Evolutionary conservation across 352 stramenopile species (phyloP).

Genomic region (Thraustochytrium sp.): DNA sequence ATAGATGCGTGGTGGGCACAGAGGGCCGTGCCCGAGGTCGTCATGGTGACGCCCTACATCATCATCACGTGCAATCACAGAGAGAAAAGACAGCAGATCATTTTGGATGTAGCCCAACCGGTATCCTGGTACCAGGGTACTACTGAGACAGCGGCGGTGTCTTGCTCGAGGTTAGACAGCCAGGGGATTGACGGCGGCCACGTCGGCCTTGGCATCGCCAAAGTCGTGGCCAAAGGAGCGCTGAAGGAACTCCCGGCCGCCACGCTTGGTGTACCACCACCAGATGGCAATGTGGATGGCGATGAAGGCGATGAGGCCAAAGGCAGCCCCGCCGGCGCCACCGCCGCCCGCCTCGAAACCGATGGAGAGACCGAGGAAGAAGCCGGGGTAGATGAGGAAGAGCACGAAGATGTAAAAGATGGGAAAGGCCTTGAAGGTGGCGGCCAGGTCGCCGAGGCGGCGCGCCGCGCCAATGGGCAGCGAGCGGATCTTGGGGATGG

Average conservation of each 20-base stretch:
- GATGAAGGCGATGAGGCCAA: background rate
- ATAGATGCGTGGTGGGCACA: too few species aligned
- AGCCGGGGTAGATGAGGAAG: slow-evolving; percentile 45
- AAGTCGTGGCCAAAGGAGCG: background rate
- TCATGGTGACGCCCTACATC: too few species aligned
- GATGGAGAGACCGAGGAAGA: background rate
- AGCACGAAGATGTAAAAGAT: slow-evolving; percentile 58
- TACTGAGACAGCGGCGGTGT: too few species aligned
- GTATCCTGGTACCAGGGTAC: too few species aligned
- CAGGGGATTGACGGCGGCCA: background rate
- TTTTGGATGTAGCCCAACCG: too few species aligned
- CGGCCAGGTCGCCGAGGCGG: slow-evolving; percentile 59
- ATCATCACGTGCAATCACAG: too few species aligned
- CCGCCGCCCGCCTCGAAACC: background rate
- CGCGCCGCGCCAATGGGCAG: slow-evolving; percentile 66
- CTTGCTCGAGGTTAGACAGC: too few species aligned
- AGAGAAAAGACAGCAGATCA: too few species aligned
- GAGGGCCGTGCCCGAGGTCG: too few species aligned
- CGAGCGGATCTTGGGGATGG: too few species aligned
- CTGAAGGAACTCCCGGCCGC: background rate
- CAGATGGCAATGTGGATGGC: too few species aligned
- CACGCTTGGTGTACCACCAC: background rate
- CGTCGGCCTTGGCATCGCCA: background rate
- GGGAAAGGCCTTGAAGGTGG: slow-evolving; percentile 54
- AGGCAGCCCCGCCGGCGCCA: too few species aligned